Percentiles rank a stretch among this genome's conserved stretches.
phyloP scores from a whole-genome alignment of 129 eudicot species.

The Arctium minus region DNA sequence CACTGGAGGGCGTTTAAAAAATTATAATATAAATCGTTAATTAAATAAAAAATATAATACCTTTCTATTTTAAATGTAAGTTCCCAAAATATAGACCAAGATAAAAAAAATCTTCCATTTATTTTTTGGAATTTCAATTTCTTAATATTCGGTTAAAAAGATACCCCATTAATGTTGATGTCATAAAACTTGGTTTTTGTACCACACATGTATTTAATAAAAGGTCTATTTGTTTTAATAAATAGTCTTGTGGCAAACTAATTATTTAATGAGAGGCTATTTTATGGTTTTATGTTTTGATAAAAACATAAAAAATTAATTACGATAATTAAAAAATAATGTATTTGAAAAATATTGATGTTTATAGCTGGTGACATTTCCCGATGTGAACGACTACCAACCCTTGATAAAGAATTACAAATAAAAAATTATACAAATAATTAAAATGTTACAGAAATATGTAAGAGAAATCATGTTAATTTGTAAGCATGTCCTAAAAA shows the following conservation, averaged over 20 bases:
- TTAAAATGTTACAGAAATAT: neutral
- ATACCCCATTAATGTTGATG: neutral
- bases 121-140: too few species aligned
- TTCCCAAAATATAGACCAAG: too few species aligned
- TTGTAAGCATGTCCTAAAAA: neutral
- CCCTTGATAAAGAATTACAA: neutral
- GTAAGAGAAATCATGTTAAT: neutral
- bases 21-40: too few species aligned
- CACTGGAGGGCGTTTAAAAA: too few species aligned
- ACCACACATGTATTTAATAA: neutral
- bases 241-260: neutral
- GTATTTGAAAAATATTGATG: conserved; percentile 6
- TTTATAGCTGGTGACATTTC: conserved; percentile 12
- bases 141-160: too few species aligned
- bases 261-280: neutral
- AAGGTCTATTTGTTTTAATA: neutral
- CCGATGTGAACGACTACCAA: conserved; percentile 34
- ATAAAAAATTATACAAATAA: neutral
- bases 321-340: neutral
- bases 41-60: too few species aligned
- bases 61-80: too few species aligned
- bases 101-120: too few species aligned
- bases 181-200: neutral
- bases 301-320: neutral
- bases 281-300: neutral